A percentile compares a stretch with the other conserved stretches of the same genome.
Evolutionary conservation across 2,329 filamentous ascomycete species (phyloP).

Genomic region (Curvularia sp.): DNA sequence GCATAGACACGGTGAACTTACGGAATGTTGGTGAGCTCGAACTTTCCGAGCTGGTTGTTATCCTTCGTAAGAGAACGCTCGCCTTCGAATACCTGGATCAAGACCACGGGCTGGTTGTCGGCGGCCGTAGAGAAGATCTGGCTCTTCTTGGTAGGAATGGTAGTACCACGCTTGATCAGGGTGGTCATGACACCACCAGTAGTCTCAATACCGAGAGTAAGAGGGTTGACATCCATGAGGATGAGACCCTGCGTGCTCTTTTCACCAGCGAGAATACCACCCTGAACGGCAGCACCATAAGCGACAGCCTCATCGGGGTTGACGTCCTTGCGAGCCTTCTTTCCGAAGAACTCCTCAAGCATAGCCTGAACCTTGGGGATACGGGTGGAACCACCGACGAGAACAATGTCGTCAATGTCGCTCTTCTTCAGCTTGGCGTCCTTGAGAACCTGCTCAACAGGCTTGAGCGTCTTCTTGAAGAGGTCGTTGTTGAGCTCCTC

Average conservation of each 20-base stretch:
- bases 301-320: constrained; percentile 99
- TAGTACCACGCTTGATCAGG: constrained; percentile 92
- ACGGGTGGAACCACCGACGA: constrained; percentile 98
- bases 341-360: constrained; percentile 96
- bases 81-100: constrained; percentile 95
- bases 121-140: constrained; percentile 98
- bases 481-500: constrained; percentile 99
- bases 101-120: constrained; percentile 93
- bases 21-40: constrained; percentile 95
- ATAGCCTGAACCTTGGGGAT: constrained; percentile 96
- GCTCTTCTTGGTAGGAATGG: constrained; percentile 94
- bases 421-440: constrained; percentile 97
- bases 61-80: constrained; percentile 80
- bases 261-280: constrained; percentile 91
- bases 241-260: constrained; percentile 82
- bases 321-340: constrained; percentile 99
- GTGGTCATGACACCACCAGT: constrained; percentile 98
- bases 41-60: constrained; percentile 97
- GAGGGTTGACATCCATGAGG: constrained; percentile 96
- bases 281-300: constrained; percentile 96
- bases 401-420: constrained; percentile 94
- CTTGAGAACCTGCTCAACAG: constrained; percentile 97
- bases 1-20: constrained; percentile 33
- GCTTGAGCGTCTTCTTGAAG: constrained; percentile 99
- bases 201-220: constrained; percentile 96